These are phyloP conservation scores for Ophiocordyceps polyrhachis-furcata DNA, from an alignment of 2,329 filamentous ascomycete species.

Conservation along the genomic window DNA sequence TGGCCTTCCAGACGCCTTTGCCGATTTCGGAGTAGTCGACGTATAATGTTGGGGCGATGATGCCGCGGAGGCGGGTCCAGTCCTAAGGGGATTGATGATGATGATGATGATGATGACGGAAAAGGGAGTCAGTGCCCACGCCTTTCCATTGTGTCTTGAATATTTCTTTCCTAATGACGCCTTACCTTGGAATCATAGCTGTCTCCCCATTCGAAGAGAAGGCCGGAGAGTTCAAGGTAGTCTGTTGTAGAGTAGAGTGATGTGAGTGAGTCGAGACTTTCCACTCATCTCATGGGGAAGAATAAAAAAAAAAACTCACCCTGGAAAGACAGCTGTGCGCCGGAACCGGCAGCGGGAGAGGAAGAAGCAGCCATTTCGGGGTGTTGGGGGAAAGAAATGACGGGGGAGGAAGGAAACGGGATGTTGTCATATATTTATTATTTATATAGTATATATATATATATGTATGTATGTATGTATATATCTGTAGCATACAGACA, in stretches of 20 bases:
- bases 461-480: no score
- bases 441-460: no score
- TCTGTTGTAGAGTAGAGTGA: background rate
- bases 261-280: background rate
- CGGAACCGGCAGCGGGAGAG: background rate
- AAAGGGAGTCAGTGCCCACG: background rate
- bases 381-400: no score
- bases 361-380: background rate
- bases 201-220: slow-evolving; percentile 40
- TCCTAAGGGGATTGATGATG: slow-evolving; percentile 13
- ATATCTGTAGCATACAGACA: no score
- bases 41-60: slow-evolving; percentile 27
- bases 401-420: background rate
- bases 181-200: slow-evolving; percentile 42
- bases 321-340: background rate
- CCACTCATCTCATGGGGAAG: background rate
- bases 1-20: slow-evolving; percentile 22
- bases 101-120: no score
- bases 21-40: background rate
- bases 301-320: background rate
- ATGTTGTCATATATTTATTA: no score
- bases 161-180: no score
- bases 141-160: no score
- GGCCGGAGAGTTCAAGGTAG: background rate
- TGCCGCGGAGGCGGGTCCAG: slow-evolving; percentile 37